Base-by-base conservation (phyloP, 1,284 basidiomycete genomes). In the Heterobasidion irregulare region DNA sequence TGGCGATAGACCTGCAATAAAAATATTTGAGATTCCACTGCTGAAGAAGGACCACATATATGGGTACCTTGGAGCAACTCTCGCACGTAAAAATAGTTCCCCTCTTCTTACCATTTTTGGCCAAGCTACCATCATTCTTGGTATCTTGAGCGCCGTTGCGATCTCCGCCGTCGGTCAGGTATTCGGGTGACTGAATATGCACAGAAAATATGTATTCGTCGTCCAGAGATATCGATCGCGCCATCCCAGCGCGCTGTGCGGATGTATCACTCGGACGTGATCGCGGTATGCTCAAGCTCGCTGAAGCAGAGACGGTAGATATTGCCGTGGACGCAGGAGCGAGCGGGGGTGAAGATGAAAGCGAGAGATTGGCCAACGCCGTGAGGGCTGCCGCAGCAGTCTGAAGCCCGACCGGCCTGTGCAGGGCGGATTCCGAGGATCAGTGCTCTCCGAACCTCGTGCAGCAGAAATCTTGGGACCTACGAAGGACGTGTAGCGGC, bases 51-150 rank as follows among this genome's bases (percentile, higher is more conserved):
- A 18, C 46, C 18, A 47, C 34, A 47, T 46, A 6, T 15, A 13
- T 53, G 18, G 50, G 45, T 16, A 87, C 91, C 85, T 95, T 95
- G 41, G 86, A 84, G 67, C 92, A 95, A 65, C 83, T 92, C 74
- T 97, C 94, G 71, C 94, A 98, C 64, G 86, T 88, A 75, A 94
- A 94, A 58, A 91, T 86, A 59, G 86, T 82, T 6, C 91, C 88
- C 62, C 87, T 83, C 72, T 89, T 91, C 74, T 82, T 87, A 53
- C 76, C 76, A 36, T 68, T 70, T 63, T 73, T 80, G n/a, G 64
- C 62, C 16, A 38, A 15, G 12, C 2, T 41, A 41, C 64, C 67
- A 53, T 73, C 68, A 52, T 63, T 57, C 57, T 66, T 66, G 41
- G 56, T 60, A 43, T 64, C 62, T 43, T 60, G 10, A 53, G 26